Conservation (phyloP, 2,329 filamentous ascomycete species). For the Ceratocystis lukuohia region DNA sequence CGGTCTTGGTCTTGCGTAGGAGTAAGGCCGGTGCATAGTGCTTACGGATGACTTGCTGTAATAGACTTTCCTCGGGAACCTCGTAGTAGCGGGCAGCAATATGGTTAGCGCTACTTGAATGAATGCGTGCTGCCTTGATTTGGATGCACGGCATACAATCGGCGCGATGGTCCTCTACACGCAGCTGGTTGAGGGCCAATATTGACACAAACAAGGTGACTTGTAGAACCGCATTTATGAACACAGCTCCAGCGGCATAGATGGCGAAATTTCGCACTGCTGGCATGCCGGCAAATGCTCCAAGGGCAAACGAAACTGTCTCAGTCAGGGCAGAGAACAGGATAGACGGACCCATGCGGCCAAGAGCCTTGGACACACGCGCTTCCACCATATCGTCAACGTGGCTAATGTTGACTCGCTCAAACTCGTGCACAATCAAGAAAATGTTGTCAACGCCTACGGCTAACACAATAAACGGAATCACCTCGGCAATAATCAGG, state of each 20-base stretch:
- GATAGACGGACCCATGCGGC: conserved; percentile 93
- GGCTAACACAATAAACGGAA: conserved; percentile 89
- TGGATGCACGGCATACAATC: conserved; percentile 88
- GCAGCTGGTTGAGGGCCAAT: conserved; percentile 75
- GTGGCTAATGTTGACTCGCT: conserved; percentile 82
- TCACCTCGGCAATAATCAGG: conserved; percentile 94
- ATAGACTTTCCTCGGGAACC: conserved; percentile 64
- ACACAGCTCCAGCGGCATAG: conserved; percentile 88
- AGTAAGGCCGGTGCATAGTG: conserved; percentile 73
- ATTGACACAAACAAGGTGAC: conserved; percentile 96
- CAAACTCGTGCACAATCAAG: conserved; percentile 94
- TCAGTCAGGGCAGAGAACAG: conserved; percentile 90
- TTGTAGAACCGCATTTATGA: conserved; percentile 93
- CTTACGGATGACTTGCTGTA: conserved; percentile 84
- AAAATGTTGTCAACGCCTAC: conserved; percentile 99
- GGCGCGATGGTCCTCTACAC: conserved; percentile 75
- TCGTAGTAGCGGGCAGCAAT: conserved; percentile 43
- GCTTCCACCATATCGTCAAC: conserved; percentile 79
- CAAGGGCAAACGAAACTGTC: conserved; percentile 83
- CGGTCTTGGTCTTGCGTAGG: conserved; percentile 63
- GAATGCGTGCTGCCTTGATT: conserved; percentile 58
- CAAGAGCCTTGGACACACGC: conserved; percentile 74
- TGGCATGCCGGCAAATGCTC: conserved; percentile 92
- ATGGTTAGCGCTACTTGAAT: conserved; percentile 45
- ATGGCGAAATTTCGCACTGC: conserved; percentile 94